These are phyloP conservation scores for Acanthamoeba healyi DNA, from an alignment of 208 protist species.

Conservation along the genomic window DNA sequence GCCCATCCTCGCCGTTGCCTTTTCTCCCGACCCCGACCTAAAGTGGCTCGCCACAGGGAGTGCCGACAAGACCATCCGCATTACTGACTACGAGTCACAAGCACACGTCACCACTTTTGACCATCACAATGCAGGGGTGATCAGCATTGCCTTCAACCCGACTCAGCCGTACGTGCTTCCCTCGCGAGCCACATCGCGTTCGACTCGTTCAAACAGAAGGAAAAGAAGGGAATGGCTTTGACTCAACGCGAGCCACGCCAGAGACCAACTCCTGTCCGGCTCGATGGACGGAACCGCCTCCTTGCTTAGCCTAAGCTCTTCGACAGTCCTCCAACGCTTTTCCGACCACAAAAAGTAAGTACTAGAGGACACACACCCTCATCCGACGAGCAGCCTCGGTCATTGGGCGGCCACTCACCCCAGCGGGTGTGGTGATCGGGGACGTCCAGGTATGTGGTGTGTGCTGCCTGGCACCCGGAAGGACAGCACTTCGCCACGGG, in stretches of 20 bases:
- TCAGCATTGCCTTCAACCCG: not conserved
- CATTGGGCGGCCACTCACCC: too few species aligned
- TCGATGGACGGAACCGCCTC: conserved; percentile 19
- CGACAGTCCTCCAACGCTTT: not conserved
- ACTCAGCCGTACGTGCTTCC: not conserved
- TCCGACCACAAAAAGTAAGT: conserved; percentile 12
- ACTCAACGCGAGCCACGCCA: too few species aligned
- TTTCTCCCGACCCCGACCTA: not conserved
- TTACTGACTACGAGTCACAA: not conserved
- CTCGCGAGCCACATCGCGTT: not conserved
- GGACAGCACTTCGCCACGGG: conserved; percentile 4
- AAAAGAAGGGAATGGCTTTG: too few species aligned
- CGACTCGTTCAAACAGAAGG: not conserved
- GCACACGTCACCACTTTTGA: not conserved
- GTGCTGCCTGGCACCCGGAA: not conserved
- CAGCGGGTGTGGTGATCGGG: not conserved
- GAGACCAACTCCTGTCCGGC: not conserved
- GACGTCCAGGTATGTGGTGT: conserved; percentile 30
- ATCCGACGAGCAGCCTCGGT: too few species aligned
- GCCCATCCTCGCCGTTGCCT: not conserved
- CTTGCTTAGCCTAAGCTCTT: not conserved
- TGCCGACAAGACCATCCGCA: not conserved
- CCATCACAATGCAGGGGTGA: not conserved
- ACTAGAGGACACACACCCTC: too few species aligned
- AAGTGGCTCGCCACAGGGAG: not conserved